These are phyloP conservation scores for Chrysanthemum seticuspe DNA, from an alignment of 129 eudicot species.

Conservation along the genomic window DNA sequence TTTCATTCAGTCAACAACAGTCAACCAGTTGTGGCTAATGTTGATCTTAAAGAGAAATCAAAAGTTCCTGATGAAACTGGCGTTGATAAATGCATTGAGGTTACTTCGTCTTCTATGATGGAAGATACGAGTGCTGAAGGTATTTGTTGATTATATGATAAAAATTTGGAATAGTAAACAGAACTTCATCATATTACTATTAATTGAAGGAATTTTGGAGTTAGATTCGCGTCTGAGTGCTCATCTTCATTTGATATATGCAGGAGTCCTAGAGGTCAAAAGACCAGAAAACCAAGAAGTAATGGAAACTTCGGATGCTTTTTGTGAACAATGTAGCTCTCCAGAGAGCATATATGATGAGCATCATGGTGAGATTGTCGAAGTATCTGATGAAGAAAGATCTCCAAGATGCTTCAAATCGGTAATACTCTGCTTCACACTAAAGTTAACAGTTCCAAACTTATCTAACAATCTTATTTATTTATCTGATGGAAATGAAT, in stretches of 20 bases:
- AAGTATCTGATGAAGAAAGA: slow-evolving; percentile 36
- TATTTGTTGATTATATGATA: slow-evolving; percentile 19
- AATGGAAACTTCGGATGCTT: slow-evolving; percentile 22
- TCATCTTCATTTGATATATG: neutral
- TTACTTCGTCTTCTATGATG: slow-evolving; percentile 18
- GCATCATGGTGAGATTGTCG: slow-evolving; percentile 18
- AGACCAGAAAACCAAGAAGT: slow-evolving; percentile 38
- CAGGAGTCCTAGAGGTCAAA: slow-evolving; percentile 33
- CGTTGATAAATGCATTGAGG: slow-evolving; percentile 30
- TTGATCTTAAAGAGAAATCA: slow-evolving; percentile 26
- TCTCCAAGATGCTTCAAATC: slow-evolving; percentile 24
- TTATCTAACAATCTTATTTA: neutral
- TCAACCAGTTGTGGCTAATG: slow-evolving; percentile 2
- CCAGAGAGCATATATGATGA: slow-evolving; percentile 21
- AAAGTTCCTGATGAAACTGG: slow-evolving; percentile 25
- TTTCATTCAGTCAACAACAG: slow-evolving; percentile 15
- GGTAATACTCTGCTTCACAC: slow-evolving; percentile 25
- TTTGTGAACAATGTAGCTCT: slow-evolving; percentile 34
- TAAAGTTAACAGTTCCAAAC: slow-evolving; percentile 5
- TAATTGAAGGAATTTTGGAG: neutral
- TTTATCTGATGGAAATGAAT: no score
- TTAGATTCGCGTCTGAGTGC: neutral
- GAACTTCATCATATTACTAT: neutral
- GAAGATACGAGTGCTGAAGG: slow-evolving; percentile 40
- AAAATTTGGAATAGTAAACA: neutral